Base-by-base conservation (phyloP, 1,284 basidiomycete genomes). In the Fomitopsis pinicola region DNA sequence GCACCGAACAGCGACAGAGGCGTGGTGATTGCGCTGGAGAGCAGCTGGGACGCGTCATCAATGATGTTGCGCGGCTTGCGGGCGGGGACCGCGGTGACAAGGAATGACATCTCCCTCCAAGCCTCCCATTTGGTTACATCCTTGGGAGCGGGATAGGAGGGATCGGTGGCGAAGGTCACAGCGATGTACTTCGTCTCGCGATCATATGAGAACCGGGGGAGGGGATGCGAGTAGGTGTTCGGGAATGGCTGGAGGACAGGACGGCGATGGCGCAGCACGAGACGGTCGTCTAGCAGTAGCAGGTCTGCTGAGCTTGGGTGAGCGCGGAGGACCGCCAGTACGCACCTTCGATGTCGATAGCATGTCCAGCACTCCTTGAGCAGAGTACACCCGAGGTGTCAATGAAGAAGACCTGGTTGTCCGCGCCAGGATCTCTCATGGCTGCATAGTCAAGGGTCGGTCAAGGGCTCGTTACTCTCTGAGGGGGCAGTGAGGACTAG, bases 381-480 rank as follows among this genome's bases (percentile, higher is more conserved):
- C 89, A 92, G 45, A 93, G 73, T 12, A 84, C 84, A 19, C 91
- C 91, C 12, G 83, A 81, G 5, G 82, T 81, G 71, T 93, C 91
- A 57, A 92, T 82, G 76, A 89, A 93, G 75, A 92, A 92, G 22
- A 93, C 90, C 79, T 93, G 91, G 67, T 93, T 92, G 64, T 90
- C 85, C 9, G 86, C 79, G 42, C 82, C 80, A 0, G 87, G 87
- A 64, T 78, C 80, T 63, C 91, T 79, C 70, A 91, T 80, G 55
- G 79, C 90, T 92, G 5, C 9, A 36, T 26, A n/a, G 35, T 45
- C 45, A 36, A 35, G 59, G 62, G 28, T 2, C 15, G 6, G 35
- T 45, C 45, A 36, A 35, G 59, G 62, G 28, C 8, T 30, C 48
- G 7, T 22, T 12, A 33, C 28, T 7, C 28, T 12, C 15, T 9